Evolutionary conservation across 768 basidiomycete genomes (phyloP), one percentile per base, ranked within the genome.

Genomic region (Tulasnella sp.): DNA sequence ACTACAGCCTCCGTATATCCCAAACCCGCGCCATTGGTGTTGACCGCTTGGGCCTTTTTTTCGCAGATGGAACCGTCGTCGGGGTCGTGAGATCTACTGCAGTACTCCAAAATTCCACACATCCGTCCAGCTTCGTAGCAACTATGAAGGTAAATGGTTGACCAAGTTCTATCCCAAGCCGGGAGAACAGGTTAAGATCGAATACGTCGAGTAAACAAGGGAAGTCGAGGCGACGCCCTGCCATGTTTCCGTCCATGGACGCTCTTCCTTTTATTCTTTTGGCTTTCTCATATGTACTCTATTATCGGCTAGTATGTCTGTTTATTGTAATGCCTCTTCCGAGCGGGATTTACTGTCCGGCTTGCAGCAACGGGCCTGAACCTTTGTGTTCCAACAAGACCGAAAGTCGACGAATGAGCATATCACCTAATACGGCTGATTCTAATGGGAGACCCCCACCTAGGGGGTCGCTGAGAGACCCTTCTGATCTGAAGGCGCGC

Each of bases 171-270:
- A 25, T 8, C 40, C 71, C 37, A 49, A 40, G 71, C 1, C 17
- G 71, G 40, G 40, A 0, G 8, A 40, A 19, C 37, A 52, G 34
- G 42, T 52, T n/a, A 72, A 72, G 42, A 36, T 72, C 25, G 36
- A 72, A 4, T 72, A 72, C 29, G 71, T 72, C 19, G 71, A 72
- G 71, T 22, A 79, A 79, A 11, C 75, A 79, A 2, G 79, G 42
- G 79, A 78, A 0, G 79, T 80, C 15, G 78, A 40, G 75, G 71
- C 29, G 37, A 58, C 25, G 0, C 42, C 34, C 29, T n/a, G 29
- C 58, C 31, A 14, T 25, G 6, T 64, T 64, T 15, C 29, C 12
- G 9, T 12, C 15, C 6, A 64, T 17, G 58, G 31, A 64, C 29
- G 8, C 29, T 64, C 14, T 17, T 29, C 12, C 58, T 64, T 15